These are phyloP conservation scores for Gossypium raimondii DNA, from an alignment of 345 rosid genomes.

Conservation along the genomic window DNA sequence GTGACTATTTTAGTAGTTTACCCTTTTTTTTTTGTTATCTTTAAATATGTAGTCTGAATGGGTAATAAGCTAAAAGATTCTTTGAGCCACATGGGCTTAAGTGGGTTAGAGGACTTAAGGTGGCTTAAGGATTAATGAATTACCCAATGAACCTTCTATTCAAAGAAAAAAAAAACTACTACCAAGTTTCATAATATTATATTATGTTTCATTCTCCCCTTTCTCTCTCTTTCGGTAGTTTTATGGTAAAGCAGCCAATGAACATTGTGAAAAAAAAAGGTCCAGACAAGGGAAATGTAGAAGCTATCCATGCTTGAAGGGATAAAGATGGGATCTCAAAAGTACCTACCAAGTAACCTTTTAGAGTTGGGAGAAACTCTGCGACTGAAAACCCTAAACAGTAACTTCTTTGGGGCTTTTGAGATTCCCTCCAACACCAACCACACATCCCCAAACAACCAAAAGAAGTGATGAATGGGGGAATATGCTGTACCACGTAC, in stretches of 20 bases:
- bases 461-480: no score
- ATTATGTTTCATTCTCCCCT: background rate
- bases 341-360: conserved; percentile 18
- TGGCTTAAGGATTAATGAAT: no score
- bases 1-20: no score
- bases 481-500: background rate
- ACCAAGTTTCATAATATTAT: background rate
- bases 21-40: no score
- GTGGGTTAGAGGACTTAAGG: no score
- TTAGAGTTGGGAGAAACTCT: conserved; percentile 18
- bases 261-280: background rate
- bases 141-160: no score
- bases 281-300: background rate
- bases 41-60: no score
- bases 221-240: background rate
- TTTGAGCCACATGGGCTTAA: no score
- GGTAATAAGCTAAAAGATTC: no score
- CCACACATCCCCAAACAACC: background rate
- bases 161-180: no score
- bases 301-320: background rate
- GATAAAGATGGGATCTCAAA: conserved; percentile 29
- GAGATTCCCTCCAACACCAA: conserved; percentile 13
- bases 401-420: background rate
- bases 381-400: conserved; percentile 27
- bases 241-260: background rate